A percentile compares a stretch with the other conserved stretches of the same genome.
These are phyloP conservation scores for Dactylonectria macrodidyma DNA, from an alignment of 2,329 filamentous ascomycete species.

Conservation along the genomic window DNA sequence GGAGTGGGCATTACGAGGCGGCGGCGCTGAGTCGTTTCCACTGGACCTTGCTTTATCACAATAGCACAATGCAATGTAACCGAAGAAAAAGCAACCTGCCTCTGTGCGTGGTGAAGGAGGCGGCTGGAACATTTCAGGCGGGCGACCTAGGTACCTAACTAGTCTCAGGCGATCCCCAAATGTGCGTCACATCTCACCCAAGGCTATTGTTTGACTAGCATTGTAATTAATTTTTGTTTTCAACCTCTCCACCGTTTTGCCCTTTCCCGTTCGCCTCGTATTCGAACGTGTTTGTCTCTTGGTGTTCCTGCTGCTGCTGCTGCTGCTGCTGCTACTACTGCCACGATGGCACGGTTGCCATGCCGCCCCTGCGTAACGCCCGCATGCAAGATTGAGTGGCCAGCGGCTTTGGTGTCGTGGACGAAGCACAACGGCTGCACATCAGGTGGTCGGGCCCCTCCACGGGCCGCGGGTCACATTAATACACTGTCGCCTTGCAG, in stretches of 20 bases:
- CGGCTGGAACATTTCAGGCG: not conserved
- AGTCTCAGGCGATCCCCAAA: not conserved
- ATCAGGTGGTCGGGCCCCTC: not conserved
- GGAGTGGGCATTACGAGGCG: constrained; percentile 4
- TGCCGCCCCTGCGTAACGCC: constrained; percentile 27
- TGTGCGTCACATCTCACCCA: not conserved
- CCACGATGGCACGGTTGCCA: constrained; percentile 3
- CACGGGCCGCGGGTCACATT: not conserved
- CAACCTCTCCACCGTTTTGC: constrained; percentile 1
- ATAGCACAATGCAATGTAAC: constrained; percentile 35
- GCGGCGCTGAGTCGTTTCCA: constrained; percentile 31
- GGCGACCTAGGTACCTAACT: not conserved
- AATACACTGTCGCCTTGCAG: not conserved
- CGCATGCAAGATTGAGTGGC: constrained; percentile 32
- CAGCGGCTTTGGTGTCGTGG: constrained; percentile 21
- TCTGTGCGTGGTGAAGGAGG: not conserved
- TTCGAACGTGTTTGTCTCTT: constrained; percentile 1
- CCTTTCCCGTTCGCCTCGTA: constrained; percentile 3
- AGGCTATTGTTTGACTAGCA: not conserved
- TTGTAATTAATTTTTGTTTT: constrained; percentile 1
- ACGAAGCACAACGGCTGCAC: constrained; percentile 23
- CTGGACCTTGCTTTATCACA: constrained; percentile 33
- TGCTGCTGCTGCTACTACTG: constrained; percentile 12
- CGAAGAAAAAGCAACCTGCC: constrained; percentile 12
- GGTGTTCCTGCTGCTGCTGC: not conserved